Base-by-base conservation (phyloP, 1,284 basidiomycete species). In the Trametes polyzona region DNA sequence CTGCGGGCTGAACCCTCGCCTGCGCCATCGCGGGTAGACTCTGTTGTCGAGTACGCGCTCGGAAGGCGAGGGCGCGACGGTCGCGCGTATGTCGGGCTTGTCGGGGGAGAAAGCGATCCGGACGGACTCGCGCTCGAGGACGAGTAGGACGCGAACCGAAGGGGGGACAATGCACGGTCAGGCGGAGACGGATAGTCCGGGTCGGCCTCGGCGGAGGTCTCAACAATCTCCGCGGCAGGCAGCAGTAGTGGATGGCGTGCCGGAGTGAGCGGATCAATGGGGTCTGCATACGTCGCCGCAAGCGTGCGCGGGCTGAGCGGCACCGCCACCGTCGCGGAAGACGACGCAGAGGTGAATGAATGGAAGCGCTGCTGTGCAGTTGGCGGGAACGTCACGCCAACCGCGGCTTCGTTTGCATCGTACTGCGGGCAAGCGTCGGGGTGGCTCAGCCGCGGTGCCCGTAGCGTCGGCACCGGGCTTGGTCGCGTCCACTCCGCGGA, bases 121-220 rank as follows among this genome's bases (percentile, higher is more conserved):
- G 21, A 33, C 21, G 27, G 41, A 36, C 27, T 17, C 26, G 52
- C 21, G 21, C 3, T 24, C 33, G 14, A 12, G 26, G 24, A 33
- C 29, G 53, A 37, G 26, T 47, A 42, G 4, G 55, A 46, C 35
- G 44, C 56, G 37, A 58, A 61, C 8, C 50, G 49, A 9, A 58
- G 53, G 17, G 59, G 59, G 23, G 59, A 57, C 16, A 61, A 49
- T 21, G 55, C 36, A 26, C 55, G 59, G 10, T 57, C 55, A 1
- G 55, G 55, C 7, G 50, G 46, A 26, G 49, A 52, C 47, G 56
- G 52, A 42, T 47, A 52, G 29, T 57, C 55, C 11, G 37, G 12
- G 19, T 32, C 17, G 9, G 26, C 24, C 17, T 27, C 4, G 1
- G 30, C 16, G 4, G 32, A 27, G 8, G 49, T 12, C 32, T n/a